Conservation (phyloP, 148 eudicot genomes). For the Vaccinium darrowii region DNA sequence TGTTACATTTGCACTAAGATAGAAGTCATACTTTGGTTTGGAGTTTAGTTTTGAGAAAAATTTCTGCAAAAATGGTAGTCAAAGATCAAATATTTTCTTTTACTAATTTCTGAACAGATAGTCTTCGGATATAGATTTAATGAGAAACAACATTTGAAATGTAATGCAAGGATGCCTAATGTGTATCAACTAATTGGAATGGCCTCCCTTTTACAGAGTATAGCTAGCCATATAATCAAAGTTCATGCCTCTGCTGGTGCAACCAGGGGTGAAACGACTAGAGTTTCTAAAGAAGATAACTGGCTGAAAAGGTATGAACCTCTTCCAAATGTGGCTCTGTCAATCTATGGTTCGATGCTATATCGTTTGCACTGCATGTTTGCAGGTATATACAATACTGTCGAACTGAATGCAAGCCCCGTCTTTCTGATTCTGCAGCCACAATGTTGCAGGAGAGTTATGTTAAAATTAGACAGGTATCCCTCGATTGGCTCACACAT, state of each 20-base stretch:
- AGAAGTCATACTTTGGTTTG: background rate
- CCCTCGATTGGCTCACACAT: background rate
- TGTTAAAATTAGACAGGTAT: conserved; percentile 81
- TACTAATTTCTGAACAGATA: background rate
- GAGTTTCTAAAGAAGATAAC: conserved; percentile 67
- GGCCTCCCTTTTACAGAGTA: conserved; percentile 44
- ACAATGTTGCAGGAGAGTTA: conserved; percentile 65
- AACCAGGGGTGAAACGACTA: conserved; percentile 43
- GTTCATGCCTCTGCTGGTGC: conserved; percentile 85
- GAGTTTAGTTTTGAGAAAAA: background rate
- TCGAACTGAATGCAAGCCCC: conserved; percentile 64
- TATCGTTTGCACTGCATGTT: conserved; percentile 20
- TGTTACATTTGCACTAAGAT: background rate
- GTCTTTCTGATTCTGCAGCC: conserved; percentile 78
- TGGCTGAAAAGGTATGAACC: conserved; percentile 82
- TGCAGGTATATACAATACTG: conserved; percentile 90
- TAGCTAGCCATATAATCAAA: conserved; percentile 89
- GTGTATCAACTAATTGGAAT: conserved; percentile 9
- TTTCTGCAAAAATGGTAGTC: background rate
- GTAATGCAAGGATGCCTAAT: background rate
- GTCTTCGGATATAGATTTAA: background rate
- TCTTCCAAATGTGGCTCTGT: background rate
- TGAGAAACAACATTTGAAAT: conserved; percentile 2
- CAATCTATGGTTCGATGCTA: conserved; percentile 15
- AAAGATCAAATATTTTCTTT: background rate